A percentile compares a stretch with the other conserved stretches of the same genome.
Conservation (phyloP, 331 rosid genomes). For the Pyrus hybrid region DNA sequence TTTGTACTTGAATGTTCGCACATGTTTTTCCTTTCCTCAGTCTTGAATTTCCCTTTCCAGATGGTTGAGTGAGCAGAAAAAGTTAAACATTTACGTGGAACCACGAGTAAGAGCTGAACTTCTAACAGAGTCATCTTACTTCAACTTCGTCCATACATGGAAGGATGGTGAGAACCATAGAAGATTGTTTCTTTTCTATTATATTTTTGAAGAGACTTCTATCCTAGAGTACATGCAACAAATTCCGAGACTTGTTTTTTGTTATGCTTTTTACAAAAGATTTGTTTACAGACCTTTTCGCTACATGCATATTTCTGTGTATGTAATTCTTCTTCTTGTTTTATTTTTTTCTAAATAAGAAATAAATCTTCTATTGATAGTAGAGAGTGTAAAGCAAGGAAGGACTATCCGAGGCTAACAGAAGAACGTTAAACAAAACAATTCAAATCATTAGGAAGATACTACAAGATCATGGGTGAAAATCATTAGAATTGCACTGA, state of each 20-base stretch:
- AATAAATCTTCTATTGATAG: not conserved
- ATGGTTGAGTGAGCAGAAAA: conserved; percentile 77
- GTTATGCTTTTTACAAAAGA: not conserved
- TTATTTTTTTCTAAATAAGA: not conserved
- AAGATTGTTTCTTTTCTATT: not conserved
- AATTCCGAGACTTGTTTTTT: not conserved
- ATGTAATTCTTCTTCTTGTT: not conserved
- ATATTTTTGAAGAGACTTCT: not conserved
- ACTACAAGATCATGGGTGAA: not conserved
- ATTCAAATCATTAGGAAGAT: not conserved
- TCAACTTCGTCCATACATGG: conserved; percentile 71
- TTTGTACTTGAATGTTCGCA: not conserved
- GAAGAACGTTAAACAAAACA: not conserved
- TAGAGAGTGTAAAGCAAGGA: not conserved
- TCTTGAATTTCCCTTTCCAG: conserved; percentile 30
- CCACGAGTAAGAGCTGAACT: conserved; percentile 74
- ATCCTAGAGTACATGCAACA: not conserved
- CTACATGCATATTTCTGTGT: not conserved
- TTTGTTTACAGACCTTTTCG: not conserved
- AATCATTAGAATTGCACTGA: not conserved
- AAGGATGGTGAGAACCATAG: conserved; percentile 55
- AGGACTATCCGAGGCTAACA: not conserved
- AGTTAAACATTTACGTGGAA: conserved; percentile 67
- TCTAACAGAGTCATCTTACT: conserved; percentile 66
- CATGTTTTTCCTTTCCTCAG: conserved; percentile 4